Conservation (phyloP, 2,329 filamentous ascomycete species). For the Aspergillus ochraceoroseus region DNA sequence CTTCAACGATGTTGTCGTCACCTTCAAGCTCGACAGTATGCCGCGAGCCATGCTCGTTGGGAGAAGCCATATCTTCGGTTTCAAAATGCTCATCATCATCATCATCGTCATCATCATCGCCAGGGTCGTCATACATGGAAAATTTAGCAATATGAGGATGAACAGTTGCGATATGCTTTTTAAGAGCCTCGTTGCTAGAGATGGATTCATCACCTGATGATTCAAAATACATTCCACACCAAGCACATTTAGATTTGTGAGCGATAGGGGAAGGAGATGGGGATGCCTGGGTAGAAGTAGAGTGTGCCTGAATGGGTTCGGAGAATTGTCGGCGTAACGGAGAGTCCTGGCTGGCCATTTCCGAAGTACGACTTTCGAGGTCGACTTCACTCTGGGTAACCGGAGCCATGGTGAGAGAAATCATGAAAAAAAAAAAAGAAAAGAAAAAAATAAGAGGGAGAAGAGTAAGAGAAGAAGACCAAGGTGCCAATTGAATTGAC, state of each 20-base stretch:
- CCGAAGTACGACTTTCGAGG: slow-evolving; percentile 36
- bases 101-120: slow-evolving; percentile 23
- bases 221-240: slow-evolving; percentile 36
- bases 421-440: slow-evolving; percentile 3
- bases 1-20: slow-evolving; percentile 15
- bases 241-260: slow-evolving; percentile 32
- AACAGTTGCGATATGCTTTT: slow-evolving; percentile 31
- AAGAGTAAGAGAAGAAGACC: slow-evolving; percentile 1
- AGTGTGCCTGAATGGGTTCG: slow-evolving; percentile 33
- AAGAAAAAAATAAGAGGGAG: slow-evolving; percentile 8
- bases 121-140: slow-evolving; percentile 24
- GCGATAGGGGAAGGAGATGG: slow-evolving; percentile 31
- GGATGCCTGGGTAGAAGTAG: slow-evolving; percentile 35
- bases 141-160: slow-evolving; percentile 33
- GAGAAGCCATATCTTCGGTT: slow-evolving; percentile 12
- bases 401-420: slow-evolving; percentile 28
- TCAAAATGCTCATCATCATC: slow-evolving; percentile 19
- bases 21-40: slow-evolving; percentile 17
- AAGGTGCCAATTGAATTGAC: slow-evolving; percentile 2
- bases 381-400: slow-evolving; percentile 35
- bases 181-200: slow-evolving; percentile 29
- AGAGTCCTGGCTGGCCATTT: slow-evolving; percentile 37
- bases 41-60: slow-evolving; percentile 14
- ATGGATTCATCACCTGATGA: slow-evolving; percentile 22
- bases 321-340: slow-evolving; percentile 39